Evolutionary conservation across 75 land plant species (phyloP).

Genomic region (Cunninghamia lanceolata): DNA sequence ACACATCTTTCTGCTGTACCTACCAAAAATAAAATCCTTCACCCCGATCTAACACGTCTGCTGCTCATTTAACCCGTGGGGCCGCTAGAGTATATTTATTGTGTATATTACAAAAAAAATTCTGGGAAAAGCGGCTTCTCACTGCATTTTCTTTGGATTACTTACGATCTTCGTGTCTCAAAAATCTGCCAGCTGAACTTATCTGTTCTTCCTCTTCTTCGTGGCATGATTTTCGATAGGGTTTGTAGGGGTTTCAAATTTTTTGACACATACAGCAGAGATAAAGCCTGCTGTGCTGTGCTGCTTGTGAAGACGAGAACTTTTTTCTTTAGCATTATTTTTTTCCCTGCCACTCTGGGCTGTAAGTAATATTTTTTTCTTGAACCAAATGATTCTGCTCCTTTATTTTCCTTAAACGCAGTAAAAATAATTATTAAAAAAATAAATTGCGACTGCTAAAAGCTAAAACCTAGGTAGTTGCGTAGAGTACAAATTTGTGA

Average conservation of each 20-base stretch:
- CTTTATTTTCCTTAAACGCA: too few species aligned
- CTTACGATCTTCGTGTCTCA: neutral
- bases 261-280: neutral
- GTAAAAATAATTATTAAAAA: too few species aligned
- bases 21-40: neutral
- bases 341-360: neutral
- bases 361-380: neutral
- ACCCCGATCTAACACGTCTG: neutral
- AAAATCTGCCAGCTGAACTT: neutral
- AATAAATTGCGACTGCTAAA: too few species aligned
- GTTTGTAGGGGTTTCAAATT: neutral
- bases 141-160: neutral
- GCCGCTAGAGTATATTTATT: neutral
- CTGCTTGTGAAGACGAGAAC: conserved; percentile 1
- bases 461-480: too few species aligned
- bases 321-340: conserved; percentile 5
- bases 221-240: neutral
- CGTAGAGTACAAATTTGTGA: too few species aligned
- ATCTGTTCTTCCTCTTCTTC: neutral
- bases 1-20: neutral
- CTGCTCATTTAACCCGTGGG: neutral
- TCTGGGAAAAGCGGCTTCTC: neutral
- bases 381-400: neutral
- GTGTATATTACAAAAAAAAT: neutral
- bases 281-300: conserved; percentile 4